Percentiles rank a stretch among this genome's conserved stretches.
phyloP scores from a whole-genome alignment of 495 filamentous ascomycete species.

The Lasiosphaeria hispida region DNA sequence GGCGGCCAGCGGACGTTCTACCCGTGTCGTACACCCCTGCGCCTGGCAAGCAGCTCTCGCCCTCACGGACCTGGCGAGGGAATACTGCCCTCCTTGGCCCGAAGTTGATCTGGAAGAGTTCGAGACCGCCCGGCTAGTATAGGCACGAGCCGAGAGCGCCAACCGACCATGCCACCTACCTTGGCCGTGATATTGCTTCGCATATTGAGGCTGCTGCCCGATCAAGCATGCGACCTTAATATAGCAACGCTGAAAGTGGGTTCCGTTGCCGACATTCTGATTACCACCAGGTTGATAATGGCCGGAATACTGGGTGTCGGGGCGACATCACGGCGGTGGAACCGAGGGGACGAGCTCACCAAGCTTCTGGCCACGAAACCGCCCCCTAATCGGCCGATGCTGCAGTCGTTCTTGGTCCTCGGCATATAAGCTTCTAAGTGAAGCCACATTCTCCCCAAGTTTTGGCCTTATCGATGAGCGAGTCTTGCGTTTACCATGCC shows the following conservation, averaged over 20 bases:
- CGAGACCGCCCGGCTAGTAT: constrained; percentile 14
- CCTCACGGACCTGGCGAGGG: background rate
- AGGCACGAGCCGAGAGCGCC: constrained; percentile 25
- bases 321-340: constrained; percentile 4
- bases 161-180: constrained; percentile 21
- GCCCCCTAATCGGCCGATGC: background rate
- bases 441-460: constrained; percentile 18
- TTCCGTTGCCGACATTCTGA: constrained; percentile 14
- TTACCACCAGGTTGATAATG: constrained; percentile 17
- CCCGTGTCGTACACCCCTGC: background rate
- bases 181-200: constrained; percentile 19
- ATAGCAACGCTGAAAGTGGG: constrained; percentile 24
- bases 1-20: no score
- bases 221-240: constrained; percentile 18
- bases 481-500: constrained; percentile 19
- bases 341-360: constrained; percentile 11
- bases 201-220: constrained; percentile 26
- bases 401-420: constrained; percentile 5
- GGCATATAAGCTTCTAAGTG: constrained; percentile 27
- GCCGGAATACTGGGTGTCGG: constrained; percentile 13
- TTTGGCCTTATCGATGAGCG: constrained; percentile 9
- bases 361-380: constrained; percentile 1
- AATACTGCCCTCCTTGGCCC: background rate
- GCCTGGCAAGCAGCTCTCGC: background rate
- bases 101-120: constrained; percentile 23